A percentile compares a stretch with the other conserved stretches of the same genome.
Conservation (phyloP, 2,329 filamentous ascomycete species). For the Coleophoma crateriformis region DNA sequence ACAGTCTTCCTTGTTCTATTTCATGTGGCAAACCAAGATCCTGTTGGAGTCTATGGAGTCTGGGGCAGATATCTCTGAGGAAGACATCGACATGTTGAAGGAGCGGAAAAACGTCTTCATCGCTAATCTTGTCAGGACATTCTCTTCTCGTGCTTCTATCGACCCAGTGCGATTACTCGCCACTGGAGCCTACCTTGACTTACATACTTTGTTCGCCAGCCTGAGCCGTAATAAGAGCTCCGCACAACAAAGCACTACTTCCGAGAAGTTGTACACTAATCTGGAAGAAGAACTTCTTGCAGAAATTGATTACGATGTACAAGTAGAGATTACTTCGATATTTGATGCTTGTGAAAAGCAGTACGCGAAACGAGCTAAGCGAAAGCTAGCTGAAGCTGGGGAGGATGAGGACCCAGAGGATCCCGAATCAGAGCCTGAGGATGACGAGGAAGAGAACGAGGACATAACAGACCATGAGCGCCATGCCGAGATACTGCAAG, state of each 20-base stretch:
- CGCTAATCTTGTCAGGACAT: conserved; percentile 59
- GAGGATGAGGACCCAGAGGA: conserved; percentile 71
- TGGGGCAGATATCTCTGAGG: conserved; percentile 49
- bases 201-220: conserved; percentile 74
- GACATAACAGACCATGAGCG: conserved; percentile 51
- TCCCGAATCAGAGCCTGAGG: conserved; percentile 56
- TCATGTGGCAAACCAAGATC: conserved; percentile 82
- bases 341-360: conserved; percentile 72
- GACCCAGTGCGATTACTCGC: conserved; percentile 76
- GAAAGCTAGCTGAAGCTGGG: conserved; percentile 55
- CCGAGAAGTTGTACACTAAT: too few relatives aligned
- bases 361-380: conserved; percentile 66
- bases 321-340: conserved; percentile 65
- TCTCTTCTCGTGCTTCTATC: conserved; percentile 62
- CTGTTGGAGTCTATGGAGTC: conserved; percentile 47
- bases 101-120: conserved; percentile 50
- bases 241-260: conserved; percentile 41
- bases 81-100: conserved; percentile 55
- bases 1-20: conserved; percentile 77
- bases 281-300: conserved; percentile 56
- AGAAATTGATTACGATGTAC: conserved; percentile 58
- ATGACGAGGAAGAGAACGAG: conserved; percentile 47
- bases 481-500: conserved; percentile 61
- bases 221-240: conserved; percentile 47
- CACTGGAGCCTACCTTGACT: conserved; percentile 72